Evolutionary conservation across 2,329 filamentous ascomycete species (phyloP), one percentile per base, ranked within the genome.

Genomic region (Dothistroma septosporum): DNA sequence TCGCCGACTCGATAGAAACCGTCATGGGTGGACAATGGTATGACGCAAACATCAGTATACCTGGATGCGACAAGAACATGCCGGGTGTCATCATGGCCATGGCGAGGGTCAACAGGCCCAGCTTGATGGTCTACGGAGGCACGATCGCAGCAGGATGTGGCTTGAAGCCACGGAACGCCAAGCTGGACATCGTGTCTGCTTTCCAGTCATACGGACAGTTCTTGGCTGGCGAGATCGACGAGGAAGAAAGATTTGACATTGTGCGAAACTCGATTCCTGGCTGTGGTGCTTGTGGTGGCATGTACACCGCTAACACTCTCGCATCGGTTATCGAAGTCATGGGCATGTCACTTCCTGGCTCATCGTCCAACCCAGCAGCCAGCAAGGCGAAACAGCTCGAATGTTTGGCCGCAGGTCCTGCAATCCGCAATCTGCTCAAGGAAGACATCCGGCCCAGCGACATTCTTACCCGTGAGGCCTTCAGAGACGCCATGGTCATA

Each of bases 31-130:
- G 92, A 16, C 94, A 99, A 79, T 97, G 92, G 92, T 97, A 99
- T 75, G 94, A 99, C 76, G 93, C 87, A 69, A 97, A 97, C 77
- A 89, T 99, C 74, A 96, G 91, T 57, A 89, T 99, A 70, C 94
- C 94, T 14, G 94, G 94, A 53, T 99, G 94, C 78, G 94, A 99
- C 84, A 99, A 99, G 86, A 99, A 99, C 80, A 97, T 99, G 94
- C 92, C 92, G n/a, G 78, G 79, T 73, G 79, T 82, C 53, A 76
- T 82, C 61, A 82, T 82, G 77, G 94, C 92, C 59, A 97, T 97
- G 90, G 93, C 92, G 41, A 86, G 94, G 69, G 87, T 97, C 67
- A 97, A 99, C 81, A 83, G 94, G 52, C 94, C 94, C 32, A 92
- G 90, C 70, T 82, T 99, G 74, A 99, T 99, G 94, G 90, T 99